Conservation (phyloP, 1,284 basidiomycete species). For the Marasmius tenuissimus region DNA sequence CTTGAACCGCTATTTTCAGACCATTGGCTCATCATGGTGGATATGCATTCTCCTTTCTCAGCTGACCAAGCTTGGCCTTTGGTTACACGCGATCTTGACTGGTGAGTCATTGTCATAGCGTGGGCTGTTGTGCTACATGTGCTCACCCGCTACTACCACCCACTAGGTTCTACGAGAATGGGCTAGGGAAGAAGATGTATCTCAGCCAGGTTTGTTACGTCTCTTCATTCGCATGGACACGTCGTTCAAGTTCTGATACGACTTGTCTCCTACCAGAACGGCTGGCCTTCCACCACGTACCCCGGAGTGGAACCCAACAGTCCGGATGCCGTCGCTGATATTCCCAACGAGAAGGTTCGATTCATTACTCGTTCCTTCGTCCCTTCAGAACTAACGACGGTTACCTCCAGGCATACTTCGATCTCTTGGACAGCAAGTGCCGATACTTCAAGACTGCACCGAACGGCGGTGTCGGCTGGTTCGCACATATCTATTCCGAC, state of each 20-base stretch:
- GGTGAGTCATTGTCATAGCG: conserved; percentile 18
- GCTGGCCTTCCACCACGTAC: conserved; percentile 69
- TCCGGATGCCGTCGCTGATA: conserved; percentile 51
- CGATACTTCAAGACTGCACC: conserved; percentile 55
- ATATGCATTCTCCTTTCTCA: conserved; percentile 21
- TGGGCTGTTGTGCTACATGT: background rate
- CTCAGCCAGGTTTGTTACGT: conserved; percentile 51
- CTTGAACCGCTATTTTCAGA: background rate
- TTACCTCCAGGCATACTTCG: conserved; percentile 52
- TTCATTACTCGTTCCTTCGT: background rate
- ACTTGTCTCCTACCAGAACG: conserved; percentile 48
- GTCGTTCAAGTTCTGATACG: background rate
- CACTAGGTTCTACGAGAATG: conserved; percentile 51
- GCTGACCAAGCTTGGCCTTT: conserved; percentile 61
- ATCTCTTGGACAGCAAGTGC: conserved; percentile 67
- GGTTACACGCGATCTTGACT: conserved; percentile 58
- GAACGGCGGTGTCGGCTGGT: conserved; percentile 75
- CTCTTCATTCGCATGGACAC: background rate
- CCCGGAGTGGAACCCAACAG: conserved; percentile 60
- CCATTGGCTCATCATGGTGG: conserved; percentile 1
- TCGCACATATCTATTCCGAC: conserved; percentile 75
- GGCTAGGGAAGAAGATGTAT: conserved; percentile 70
- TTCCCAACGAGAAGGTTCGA: conserved; percentile 57
- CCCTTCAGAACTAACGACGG: background rate
- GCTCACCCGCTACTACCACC: background rate